Base-by-base conservation (phyloP, 2,329 filamentous ascomycete genomes). In the Orbilia brochopaga region DNA sequence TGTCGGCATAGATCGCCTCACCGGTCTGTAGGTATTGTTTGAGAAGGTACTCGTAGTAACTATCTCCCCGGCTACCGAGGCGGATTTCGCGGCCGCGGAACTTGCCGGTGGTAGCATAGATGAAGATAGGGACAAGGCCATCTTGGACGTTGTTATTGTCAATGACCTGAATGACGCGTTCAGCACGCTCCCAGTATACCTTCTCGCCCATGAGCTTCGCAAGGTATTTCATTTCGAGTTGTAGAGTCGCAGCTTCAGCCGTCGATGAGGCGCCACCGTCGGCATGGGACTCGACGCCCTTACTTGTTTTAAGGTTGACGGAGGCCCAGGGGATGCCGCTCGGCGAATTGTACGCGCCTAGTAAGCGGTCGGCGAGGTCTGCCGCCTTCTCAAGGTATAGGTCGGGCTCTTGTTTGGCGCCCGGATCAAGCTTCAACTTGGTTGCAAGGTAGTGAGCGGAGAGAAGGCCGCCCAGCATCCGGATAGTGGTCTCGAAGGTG, bases 1-100 rank as follows among this genome's bases (percentile, higher is more conserved):
- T 90, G 13, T 94, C 90, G 74, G 88, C 83, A 80, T 99, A 99
- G 15, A 97, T 81, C 77, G 92, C 84, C 78, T 90, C 87, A 64
- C 90, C 90, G 11, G 94, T 99, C 80, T 99, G 94, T 19, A 97
- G 84, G 78, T 96, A 97, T 79, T 99, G 94, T 82, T 99, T 99
- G 83, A 97, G 95, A 56, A 99, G 86, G 79, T 99, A 99, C 81
- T 99, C 85, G 81, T 99, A 99, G 81, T 97, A 99, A 53, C 92
- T 97, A 81, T 99, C 94, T 51, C 94, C 94, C 73, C 94, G 87
- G 79, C 91, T 97, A 42, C 94, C 94, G 21, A 97, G 84, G 17
- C 94, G 90, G 77, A 99, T 93, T 78, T 97, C 96, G 19, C 87
- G 81, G 19, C 91, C 91, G 56, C 86, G 85, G 80, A 97, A 99